Base-by-base conservation (phyloP, 768 basidiomycete genomes). In the Russula ochroleuca region DNA sequence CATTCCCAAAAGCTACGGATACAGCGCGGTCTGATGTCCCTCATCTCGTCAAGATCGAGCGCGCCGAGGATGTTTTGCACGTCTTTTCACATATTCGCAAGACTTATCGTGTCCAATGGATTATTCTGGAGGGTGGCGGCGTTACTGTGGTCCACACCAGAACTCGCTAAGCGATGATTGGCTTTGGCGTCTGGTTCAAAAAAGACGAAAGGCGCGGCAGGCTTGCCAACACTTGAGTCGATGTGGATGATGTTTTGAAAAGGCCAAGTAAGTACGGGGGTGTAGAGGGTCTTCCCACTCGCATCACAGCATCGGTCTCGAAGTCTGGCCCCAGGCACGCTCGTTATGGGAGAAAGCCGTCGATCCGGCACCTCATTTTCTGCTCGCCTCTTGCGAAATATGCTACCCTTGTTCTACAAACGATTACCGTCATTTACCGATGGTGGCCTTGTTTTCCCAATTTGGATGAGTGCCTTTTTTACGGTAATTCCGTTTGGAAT, bases 31-130 rank as follows among this genome's bases (percentile, higher is more conserved):
- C 58, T 19, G 48, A 14, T 63, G 57, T 59, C 15, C 52, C 71
- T 21, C 75, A 72, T 19, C 78, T 89, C 23, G 68, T 75, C 43
- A 75, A 78, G 62, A 76, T 86, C 58, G 75, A 76, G 61, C 76
- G 80, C 21, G 83, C 78, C 23, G 86, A 87, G 13, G 81, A 87
- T 63, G 84, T 95, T 41, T 62, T 86, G 3, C 94, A 96, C 70
- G 77, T 92, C 52, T 97, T 97, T 75, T 93, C 91, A 10, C 94
- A 98, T 72, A 90, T 95, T 71, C 85, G 79, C 69, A 93, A 94
- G 78, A 94, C 90, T 14, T 95, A 90, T 71, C 81, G 85, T 62
- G 79, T 83, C 19, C 84, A 86, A 67, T 90, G 88, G 87, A 83
- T 88, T 38, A 65, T 87, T 31, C 66, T 91, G 47, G 79, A 83